Evolutionary conservation across 2,329 filamentous ascomycete genomes (phyloP).

Genomic region (Penicillium sp.): DNA sequence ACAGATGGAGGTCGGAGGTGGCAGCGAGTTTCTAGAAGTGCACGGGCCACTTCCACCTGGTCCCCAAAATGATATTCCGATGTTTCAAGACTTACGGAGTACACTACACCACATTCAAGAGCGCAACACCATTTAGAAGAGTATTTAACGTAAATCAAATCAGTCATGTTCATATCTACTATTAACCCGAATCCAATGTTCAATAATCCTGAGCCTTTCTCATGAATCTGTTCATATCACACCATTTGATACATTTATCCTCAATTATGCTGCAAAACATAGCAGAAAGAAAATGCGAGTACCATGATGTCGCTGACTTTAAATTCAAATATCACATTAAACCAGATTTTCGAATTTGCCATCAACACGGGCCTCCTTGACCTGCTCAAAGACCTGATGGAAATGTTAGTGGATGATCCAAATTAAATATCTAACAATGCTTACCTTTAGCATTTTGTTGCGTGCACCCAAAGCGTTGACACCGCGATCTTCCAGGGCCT

Average conservation of each 20-base stretch:
- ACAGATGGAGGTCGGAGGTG: slow-evolving; percentile 14
- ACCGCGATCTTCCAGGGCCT: slow-evolving; percentile 85
- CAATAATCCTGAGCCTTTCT: slow-evolving; percentile 26
- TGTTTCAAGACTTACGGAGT: neutral
- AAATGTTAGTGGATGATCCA: slow-evolving; percentile 24
- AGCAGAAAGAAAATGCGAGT: slow-evolving; percentile 29
- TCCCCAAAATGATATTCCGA: neutral
- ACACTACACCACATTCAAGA: neutral
- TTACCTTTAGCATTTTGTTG: slow-evolving; percentile 95
- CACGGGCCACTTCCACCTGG: slow-evolving; percentile 19
- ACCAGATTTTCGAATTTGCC: slow-evolving; percentile 59
- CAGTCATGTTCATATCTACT: slow-evolving; percentile 29
- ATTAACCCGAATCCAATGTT: slow-evolving; percentile 30
- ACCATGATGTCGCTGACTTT: slow-evolving; percentile 22
- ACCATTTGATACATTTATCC: slow-evolving; percentile 30
- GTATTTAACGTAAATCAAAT: slow-evolving; percentile 9
- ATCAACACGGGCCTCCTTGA: slow-evolving; percentile 75
- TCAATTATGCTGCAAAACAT: slow-evolving; percentile 29
- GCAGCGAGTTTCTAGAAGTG: slow-evolving; percentile 19
- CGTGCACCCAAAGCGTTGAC: slow-evolving; percentile 93
- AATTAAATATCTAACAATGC: slow-evolving; percentile 12
- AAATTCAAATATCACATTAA: slow-evolving; percentile 22
- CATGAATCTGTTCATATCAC: slow-evolving; percentile 31
- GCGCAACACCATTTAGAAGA: neutral
- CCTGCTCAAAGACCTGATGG: slow-evolving; percentile 85